Evolutionary conservation across 2,329 filamentous ascomycete genomes (phyloP).

Genomic region (Penicillium polonicum): DNA sequence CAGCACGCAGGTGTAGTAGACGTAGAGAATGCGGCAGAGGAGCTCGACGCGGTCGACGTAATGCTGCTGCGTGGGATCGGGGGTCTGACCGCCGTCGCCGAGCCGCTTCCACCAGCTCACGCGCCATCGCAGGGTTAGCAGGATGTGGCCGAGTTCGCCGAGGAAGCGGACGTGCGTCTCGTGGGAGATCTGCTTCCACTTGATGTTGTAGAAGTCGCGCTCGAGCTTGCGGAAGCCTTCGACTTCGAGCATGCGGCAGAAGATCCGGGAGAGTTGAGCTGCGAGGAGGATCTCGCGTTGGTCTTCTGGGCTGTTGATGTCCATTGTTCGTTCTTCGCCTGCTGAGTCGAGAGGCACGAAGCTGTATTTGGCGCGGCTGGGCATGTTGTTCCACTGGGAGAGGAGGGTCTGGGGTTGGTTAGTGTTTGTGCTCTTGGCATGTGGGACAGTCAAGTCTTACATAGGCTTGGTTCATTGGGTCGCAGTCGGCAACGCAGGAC

Average conservation of each 20-base stretch:
- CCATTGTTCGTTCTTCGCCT: slow-evolving; percentile 39
- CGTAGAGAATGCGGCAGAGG: slow-evolving; percentile 47
- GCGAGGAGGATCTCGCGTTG: slow-evolving; percentile 44
- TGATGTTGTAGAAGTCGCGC: slow-evolving; percentile 47
- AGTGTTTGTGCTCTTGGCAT: background rate
- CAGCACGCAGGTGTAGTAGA: slow-evolving; percentile 47
- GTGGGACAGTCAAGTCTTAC: slow-evolving; percentile 30
- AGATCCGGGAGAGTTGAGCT: slow-evolving; percentile 46
- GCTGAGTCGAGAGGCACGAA: slow-evolving; percentile 35
- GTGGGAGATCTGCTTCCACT: slow-evolving; percentile 46
- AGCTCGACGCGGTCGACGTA: slow-evolving; percentile 43
- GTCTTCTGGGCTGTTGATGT: slow-evolving; percentile 39
- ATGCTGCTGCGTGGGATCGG: slow-evolving; percentile 39
- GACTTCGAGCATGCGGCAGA: slow-evolving; percentile 49
- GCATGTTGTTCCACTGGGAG: slow-evolving; percentile 49
- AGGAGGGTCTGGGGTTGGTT: slow-evolving; percentile 37
- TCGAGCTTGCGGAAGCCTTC: slow-evolving; percentile 48
- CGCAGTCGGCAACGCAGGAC: slow-evolving; percentile 42
- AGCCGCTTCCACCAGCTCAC: slow-evolving; percentile 47
- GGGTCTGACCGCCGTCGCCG: slow-evolving; percentile 38
- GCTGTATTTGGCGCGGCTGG: slow-evolving; percentile 46
- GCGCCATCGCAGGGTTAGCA: slow-evolving; percentile 47
- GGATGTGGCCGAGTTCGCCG: slow-evolving; percentile 41
- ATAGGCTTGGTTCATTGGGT: slow-evolving; percentile 42
- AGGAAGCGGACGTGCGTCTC: slow-evolving; percentile 45